Conservation (phyloP, 805 yeast species). For the Candida boidinii region DNA sequence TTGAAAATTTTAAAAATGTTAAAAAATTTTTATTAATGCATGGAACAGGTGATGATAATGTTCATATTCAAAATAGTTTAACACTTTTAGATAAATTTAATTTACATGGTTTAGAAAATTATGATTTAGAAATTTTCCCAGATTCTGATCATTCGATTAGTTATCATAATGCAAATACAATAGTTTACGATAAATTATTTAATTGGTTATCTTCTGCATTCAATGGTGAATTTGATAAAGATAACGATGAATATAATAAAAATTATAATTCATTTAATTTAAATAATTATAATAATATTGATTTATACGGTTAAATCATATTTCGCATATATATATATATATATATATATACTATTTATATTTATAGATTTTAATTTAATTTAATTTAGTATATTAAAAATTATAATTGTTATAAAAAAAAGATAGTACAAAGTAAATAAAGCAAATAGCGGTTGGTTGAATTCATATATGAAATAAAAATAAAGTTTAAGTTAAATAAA, state of each 20-base stretch:
- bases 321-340: not conserved
- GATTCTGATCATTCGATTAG: conserved; percentile 84
- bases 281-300: not conserved
- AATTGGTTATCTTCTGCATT: conserved; percentile 64
- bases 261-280: conserved; percentile 1
- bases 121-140: conserved; percentile 83
- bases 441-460: too few relatives aligned
- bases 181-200: conserved; percentile 64
- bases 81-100: conserved; percentile 55
- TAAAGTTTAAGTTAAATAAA: not conserved
- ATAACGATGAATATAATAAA: too few relatives aligned
- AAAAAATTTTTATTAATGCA: conserved; percentile 62
- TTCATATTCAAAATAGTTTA: conserved; percentile 65
- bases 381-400: too few relatives aligned
- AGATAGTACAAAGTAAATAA: too few relatives aligned
- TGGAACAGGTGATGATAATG: conserved; percentile 82
- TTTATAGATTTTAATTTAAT: too few relatives aligned
- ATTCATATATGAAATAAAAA: not conserved
- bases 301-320: not conserved
- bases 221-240: conserved; percentile 8
- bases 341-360: not conserved
- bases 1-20: conserved; percentile 35
- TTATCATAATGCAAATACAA: conserved; percentile 68
- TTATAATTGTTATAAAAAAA: too few relatives aligned
- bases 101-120: conserved; percentile 47